Evolutionary conservation across 1,284 basidiomycete species (phyloP).

Genomic region (Malassezia pachydermatis): DNA sequence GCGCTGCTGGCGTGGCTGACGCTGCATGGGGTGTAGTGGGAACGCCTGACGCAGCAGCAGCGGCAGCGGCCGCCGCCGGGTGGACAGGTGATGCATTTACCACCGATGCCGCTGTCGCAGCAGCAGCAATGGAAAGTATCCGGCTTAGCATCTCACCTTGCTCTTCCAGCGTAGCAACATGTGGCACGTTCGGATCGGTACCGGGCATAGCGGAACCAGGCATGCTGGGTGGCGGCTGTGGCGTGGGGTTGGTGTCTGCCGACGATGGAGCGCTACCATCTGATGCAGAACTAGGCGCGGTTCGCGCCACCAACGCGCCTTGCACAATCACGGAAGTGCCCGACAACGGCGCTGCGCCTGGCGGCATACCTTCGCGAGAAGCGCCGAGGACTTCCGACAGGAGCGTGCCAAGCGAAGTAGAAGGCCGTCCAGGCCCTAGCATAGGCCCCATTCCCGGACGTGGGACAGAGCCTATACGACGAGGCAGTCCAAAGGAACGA

Average conservation of each 20-base stretch:
- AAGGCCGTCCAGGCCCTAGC: not conserved
- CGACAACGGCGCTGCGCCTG: not conserved
- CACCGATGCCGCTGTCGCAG: conserved; percentile 42
- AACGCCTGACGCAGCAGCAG: not conserved
- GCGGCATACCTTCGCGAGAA: not conserved
- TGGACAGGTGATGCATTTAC: conserved; percentile 19
- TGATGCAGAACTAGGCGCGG: conserved; percentile 6
- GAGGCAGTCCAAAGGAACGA: not conserved
- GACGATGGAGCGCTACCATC: not conserved
- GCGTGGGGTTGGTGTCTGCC: not conserved
- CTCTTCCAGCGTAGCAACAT: conserved; percentile 39
- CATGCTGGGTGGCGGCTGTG: not conserved
- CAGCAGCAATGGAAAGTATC: conserved; percentile 38
- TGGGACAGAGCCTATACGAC: too few species aligned
- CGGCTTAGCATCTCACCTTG: conserved; percentile 44
- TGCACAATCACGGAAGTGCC: conserved; percentile 45
- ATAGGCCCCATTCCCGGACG: too few species aligned
- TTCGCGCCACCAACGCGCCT: conserved; percentile 36
- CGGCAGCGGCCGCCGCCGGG: not conserved
- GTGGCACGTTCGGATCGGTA: conserved; percentile 15
- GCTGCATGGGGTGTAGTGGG: not conserved
- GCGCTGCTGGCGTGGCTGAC: not conserved
- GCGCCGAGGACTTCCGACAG: conserved; percentile 14
- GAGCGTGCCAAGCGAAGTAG: conserved; percentile 10
- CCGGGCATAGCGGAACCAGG: not conserved